phyloP scores from a whole-genome alignment of 805 yeast species.

The Yarrowia osloensis region DNA sequence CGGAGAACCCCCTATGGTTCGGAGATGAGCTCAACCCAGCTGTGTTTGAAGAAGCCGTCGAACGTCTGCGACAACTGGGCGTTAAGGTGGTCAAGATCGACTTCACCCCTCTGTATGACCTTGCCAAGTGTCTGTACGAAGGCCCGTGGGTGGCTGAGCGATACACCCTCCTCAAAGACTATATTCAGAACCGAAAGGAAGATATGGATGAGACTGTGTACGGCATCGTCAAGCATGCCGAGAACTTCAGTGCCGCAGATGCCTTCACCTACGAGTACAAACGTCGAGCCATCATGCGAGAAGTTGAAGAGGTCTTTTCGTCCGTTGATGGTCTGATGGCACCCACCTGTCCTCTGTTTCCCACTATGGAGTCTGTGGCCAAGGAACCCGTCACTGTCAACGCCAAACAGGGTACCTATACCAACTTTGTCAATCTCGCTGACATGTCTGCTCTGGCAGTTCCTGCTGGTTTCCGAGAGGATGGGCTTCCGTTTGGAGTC shows the following conservation, averaged over 20 bases:
- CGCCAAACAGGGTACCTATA: constrained; percentile 94
- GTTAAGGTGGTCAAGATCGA: constrained; percentile 65
- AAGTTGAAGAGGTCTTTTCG: constrained; percentile 55
- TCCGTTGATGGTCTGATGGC: constrained; percentile 76
- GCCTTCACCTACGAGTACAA: constrained; percentile 84
- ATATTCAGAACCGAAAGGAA: constrained; percentile 69
- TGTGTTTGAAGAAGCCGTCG: constrained; percentile 64
- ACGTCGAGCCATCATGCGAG: constrained; percentile 75
- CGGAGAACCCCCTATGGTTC: constrained; percentile 71
- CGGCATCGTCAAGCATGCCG: constrained; percentile 76
- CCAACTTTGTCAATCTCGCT: constrained; percentile 92
- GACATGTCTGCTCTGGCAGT: constrained; percentile 89
- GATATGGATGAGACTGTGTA: constrained; percentile 83
- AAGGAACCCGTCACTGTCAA: constrained; percentile 80
- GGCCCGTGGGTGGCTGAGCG: constrained; percentile 99
- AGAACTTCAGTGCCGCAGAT: constrained; percentile 75
- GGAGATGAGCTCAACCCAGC: constrained; percentile 78
- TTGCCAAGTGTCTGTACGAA: constrained; percentile 87
- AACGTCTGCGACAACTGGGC: constrained; percentile 52
- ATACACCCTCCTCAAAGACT: constrained; percentile 74
- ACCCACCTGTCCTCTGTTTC: constrained; percentile 94
- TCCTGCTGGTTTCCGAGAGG: constrained; percentile 85
- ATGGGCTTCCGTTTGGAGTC: constrained; percentile 88
- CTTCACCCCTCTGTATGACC: constrained; percentile 71
- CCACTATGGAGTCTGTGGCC: constrained; percentile 70